Evolutionary conservation across 2,329 filamentous ascomycete species (phyloP).

Genomic region (Colletotrichum destructivum): DNA sequence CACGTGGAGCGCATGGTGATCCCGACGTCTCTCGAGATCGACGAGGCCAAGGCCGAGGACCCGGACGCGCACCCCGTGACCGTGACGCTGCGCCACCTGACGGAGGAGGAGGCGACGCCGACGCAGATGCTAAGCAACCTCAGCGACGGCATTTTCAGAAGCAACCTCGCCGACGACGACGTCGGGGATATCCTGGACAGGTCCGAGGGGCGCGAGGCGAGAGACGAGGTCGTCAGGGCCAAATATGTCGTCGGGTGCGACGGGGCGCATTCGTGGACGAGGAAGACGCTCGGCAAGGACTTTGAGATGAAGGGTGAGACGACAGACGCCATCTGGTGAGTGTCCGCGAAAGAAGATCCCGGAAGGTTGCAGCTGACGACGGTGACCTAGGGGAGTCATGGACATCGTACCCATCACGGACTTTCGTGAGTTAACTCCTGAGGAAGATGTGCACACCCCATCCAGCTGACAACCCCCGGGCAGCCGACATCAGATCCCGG

Average conservation of each 20-base stretch:
- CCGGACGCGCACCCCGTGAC: conserved; percentile 72
- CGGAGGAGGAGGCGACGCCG: conserved; percentile 71
- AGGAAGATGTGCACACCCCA: too few species aligned
- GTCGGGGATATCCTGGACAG: conserved; percentile 55
- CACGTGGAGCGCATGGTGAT: conserved; percentile 73
- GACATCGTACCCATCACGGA: conserved; percentile 58
- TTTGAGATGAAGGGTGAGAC: conserved; percentile 70
- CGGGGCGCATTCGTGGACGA: conserved; percentile 77
- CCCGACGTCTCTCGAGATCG: conserved; percentile 69
- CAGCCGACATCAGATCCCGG: conserved; percentile 68
- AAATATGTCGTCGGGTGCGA: conserved; percentile 80
- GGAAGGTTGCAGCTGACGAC: neutral
- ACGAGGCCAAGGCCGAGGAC: conserved; percentile 65
- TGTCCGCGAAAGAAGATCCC: neutral
- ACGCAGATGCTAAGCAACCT: conserved; percentile 46
- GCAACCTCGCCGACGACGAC: conserved; percentile 72
- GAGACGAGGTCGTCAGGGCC: conserved; percentile 62
- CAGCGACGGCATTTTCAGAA: conserved; percentile 71
- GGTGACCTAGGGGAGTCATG: conserved; percentile 52
- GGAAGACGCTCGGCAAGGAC: conserved; percentile 65
- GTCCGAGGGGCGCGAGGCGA: conserved; percentile 51
- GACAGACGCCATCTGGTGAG: conserved; percentile 62
- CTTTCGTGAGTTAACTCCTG: conserved; percentile 56
- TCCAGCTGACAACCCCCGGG: neutral
- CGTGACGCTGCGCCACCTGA: conserved; percentile 71